Percentiles rank a stretch among this genome's conserved stretches.
Conservation (phyloP, 345 rosid species). For the Leavenworthia alabamica region DNA sequence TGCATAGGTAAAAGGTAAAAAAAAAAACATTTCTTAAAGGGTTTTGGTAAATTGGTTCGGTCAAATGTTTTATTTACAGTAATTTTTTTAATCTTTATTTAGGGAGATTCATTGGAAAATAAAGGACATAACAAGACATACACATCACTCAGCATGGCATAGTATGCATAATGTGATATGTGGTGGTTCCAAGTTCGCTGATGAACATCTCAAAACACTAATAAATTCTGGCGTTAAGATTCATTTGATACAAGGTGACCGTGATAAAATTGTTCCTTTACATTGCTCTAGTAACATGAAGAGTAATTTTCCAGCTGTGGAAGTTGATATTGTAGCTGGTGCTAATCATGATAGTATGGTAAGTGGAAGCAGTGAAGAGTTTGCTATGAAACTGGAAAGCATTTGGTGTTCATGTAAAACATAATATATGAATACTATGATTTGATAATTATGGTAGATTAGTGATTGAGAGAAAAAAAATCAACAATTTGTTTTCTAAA, state of each 20-base stretch:
- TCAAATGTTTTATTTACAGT: not conserved
- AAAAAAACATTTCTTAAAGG: not conserved
- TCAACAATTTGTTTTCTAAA: too few species aligned
- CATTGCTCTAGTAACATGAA: slow-evolving; percentile 49
- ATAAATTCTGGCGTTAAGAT: slow-evolving; percentile 29
- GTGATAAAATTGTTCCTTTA: slow-evolving; percentile 46
- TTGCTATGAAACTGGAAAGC: slow-evolving; percentile 10
- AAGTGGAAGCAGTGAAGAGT: slow-evolving; percentile 16
- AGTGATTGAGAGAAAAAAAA: too few species aligned
- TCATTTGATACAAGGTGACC: slow-evolving; percentile 51
- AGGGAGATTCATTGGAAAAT: slow-evolving; percentile 53
- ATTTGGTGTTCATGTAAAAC: slow-evolving; percentile 26
- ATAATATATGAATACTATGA: too few species aligned
- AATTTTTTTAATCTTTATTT: not conserved
- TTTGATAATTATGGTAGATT: too few species aligned
- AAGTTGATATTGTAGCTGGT: slow-evolving; percentile 35
- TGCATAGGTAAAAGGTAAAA: slow-evolving; percentile 51
- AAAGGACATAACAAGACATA: slow-evolving; percentile 56
- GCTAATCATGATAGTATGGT: slow-evolving; percentile 46
- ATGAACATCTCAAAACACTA: slow-evolving; percentile 40
- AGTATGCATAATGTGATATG: slow-evolving; percentile 82
- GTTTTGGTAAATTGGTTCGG: not conserved
- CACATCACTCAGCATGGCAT: slow-evolving; percentile 92
- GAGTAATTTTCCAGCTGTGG: slow-evolving; percentile 40
- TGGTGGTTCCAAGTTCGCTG: slow-evolving; percentile 54